phyloP scores from a whole-genome alignment of 805 yeast genomes.

The Kazachstania psychrophila region DNA sequence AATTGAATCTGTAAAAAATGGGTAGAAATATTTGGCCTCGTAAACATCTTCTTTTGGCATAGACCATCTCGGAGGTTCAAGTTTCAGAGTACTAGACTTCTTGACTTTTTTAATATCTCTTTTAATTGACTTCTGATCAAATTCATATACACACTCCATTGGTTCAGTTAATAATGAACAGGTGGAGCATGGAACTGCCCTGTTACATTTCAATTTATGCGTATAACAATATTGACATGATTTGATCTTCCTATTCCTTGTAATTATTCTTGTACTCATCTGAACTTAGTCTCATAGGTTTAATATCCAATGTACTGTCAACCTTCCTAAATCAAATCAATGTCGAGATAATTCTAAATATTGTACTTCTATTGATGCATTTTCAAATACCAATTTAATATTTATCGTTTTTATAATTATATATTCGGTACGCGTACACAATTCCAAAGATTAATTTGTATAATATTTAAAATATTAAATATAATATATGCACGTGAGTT shows the following conservation, averaged over 20 bases:
- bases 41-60: constrained; percentile 8
- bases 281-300: too few species aligned
- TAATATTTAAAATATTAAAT: too few species aligned
- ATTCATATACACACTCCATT: constrained; percentile 19
- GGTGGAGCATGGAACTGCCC: constrained; percentile 17
- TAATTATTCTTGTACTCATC: constrained; percentile 12
- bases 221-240: constrained; percentile 23
- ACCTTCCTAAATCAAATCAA: too few species aligned
- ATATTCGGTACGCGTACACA: too few species aligned
- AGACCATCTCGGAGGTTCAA: constrained; percentile 2
- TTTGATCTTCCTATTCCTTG: constrained; percentile 20
- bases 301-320: too few species aligned
- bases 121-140: constrained; percentile 6
- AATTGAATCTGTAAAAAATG: constrained; percentile 19
- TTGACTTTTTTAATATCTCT: constrained; percentile 1
- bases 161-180: constrained; percentile 9
- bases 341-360: too few species aligned
- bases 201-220: constrained; percentile 23
- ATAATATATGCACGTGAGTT: too few species aligned
- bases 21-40: constrained; percentile 19
- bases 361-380: too few species aligned
- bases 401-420: too few species aligned
- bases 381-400: too few species aligned
- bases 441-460: too few species aligned
- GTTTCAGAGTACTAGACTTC: too few species aligned